These are phyloP conservation scores for Sphaerulina populicola DNA, from an alignment of 2,329 filamentous ascomycete genomes.

Conservation along the genomic window DNA sequence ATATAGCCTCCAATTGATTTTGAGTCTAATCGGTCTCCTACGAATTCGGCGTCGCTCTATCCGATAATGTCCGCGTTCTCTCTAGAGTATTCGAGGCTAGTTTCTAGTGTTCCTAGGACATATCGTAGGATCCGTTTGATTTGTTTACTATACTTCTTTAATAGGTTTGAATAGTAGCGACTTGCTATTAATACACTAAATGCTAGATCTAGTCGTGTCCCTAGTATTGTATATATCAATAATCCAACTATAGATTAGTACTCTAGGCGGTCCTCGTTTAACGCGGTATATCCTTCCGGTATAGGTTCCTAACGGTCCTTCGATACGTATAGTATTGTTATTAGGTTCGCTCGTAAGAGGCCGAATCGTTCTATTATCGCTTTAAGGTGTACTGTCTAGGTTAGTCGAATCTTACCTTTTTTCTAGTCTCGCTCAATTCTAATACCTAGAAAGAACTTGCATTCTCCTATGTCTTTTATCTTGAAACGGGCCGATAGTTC, in stretches of 20 bases:
- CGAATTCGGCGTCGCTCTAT: not conserved
- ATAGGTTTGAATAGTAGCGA: not conserved
- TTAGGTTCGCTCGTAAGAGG: not conserved
- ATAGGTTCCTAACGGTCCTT: not conserved
- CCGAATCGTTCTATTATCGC: not conserved
- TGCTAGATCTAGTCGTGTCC: conserved; percentile 2
- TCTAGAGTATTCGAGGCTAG: not conserved
- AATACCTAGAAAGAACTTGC: not conserved
- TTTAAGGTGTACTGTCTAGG: not conserved
- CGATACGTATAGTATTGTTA: not conserved
- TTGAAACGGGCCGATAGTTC: not conserved
- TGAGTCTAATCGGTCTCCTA: not conserved
- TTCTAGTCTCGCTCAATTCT: not conserved
- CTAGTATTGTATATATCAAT: conserved; percentile 6
- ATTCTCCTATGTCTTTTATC: not conserved
- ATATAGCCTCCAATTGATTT: not conserved
- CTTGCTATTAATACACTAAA: conserved; percentile 6
- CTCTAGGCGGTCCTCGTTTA: not conserved
- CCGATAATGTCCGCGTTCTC: not conserved
- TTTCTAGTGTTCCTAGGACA: not conserved
- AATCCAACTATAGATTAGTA: conserved; percentile 6
- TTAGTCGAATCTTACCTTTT: not conserved
- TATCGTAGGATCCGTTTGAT: not conserved
- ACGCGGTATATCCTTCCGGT: not conserved
- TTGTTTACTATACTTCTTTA: not conserved